These are phyloP conservation scores for Brassica carinata DNA, from an alignment of 345 rosid species.

Conservation along the genomic window DNA sequence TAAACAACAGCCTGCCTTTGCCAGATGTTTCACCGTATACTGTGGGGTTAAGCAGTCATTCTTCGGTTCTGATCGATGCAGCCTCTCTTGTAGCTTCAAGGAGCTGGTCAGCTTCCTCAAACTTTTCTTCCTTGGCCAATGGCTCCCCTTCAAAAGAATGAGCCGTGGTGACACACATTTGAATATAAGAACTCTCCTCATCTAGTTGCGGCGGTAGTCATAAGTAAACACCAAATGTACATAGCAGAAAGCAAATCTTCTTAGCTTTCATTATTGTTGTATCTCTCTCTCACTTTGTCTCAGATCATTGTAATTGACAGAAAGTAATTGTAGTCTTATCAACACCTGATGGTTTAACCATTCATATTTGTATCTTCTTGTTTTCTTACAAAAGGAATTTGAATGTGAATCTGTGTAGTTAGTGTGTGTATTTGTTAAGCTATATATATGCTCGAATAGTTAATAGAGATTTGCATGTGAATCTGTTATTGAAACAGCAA, in stretches of 20 bases:
- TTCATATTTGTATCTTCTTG: background rate
- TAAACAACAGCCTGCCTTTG: slow-evolving; percentile 32
- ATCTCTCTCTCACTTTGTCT: background rate
- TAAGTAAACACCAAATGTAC: slow-evolving; percentile 11
- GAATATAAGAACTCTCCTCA: slow-evolving; percentile 3
- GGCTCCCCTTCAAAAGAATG: background rate
- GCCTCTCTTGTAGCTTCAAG: slow-evolving; percentile 30
- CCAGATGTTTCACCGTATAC: slow-evolving; percentile 35
- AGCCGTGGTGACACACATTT: background rate
- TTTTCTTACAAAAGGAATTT: background rate
- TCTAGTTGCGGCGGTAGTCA: background rate
- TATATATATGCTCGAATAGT: background rate
- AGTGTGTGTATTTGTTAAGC: background rate
- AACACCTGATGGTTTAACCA: background rate
- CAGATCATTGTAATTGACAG: background rate
- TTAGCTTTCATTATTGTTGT: slow-evolving; percentile 4
- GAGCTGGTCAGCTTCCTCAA: background rate
- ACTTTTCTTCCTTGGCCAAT: background rate
- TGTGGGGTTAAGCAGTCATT: slow-evolving; percentile 20
- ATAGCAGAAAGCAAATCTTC: slow-evolving; percentile 1
- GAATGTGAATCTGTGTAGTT: too few relatives aligned
- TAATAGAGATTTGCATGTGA: background rate
- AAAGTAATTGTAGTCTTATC: slow-evolving; percentile 6
- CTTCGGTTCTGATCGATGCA: slow-evolving; percentile 36
- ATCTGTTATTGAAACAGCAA: background rate